A percentile compares a stretch with the other conserved stretches of the same genome.
Conservation (phyloP, 73 alveolate species). For the Diophrys appendiculata region DNA sequence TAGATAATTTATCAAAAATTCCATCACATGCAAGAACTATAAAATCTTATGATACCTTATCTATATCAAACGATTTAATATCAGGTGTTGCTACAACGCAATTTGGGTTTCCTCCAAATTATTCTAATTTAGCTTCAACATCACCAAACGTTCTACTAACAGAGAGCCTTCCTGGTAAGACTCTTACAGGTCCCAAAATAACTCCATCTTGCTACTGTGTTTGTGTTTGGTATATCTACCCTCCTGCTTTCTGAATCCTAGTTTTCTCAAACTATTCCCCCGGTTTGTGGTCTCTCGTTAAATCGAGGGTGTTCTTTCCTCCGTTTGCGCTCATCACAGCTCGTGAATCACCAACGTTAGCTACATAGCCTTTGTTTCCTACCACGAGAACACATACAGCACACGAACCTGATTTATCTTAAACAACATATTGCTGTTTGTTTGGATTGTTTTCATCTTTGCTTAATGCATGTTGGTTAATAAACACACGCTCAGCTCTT, state of each 20-base stretch:
- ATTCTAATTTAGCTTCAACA: constrained; percentile 67
- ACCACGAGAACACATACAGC: constrained; percentile 59
- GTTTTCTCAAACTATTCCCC: constrained; percentile 25
- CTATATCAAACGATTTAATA: constrained; percentile 36
- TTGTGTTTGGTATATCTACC: constrained; percentile 40
- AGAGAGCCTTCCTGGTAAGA: constrained; percentile 69
- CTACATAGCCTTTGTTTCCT: constrained; percentile 44
- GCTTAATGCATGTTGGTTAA: constrained; percentile 76
- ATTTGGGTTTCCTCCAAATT: constrained; percentile 70
- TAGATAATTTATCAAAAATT: constrained; percentile 86
- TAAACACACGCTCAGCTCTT: constrained; percentile 86
- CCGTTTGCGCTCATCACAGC: constrained; percentile 26
- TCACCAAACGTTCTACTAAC: constrained; percentile 77
- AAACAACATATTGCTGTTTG: constrained; percentile 16
- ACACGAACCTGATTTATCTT: constrained; percentile 45
- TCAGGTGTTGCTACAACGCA: constrained; percentile 71
- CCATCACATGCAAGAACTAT: constrained; percentile 86
- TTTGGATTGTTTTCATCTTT: constrained; percentile 22
- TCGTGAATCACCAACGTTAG: constrained; percentile 33
- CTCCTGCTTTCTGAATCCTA: constrained; percentile 42
- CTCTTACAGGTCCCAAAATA: constrained; percentile 77
- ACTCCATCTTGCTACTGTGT: constrained; percentile 24
- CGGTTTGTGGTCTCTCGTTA: constrained; percentile 39
- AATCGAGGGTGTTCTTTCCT: constrained; percentile 38
- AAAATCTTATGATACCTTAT: constrained; percentile 70